Base-by-base conservation (phyloP, 1,139 yeast species). In the Yamadazyma dushanensis region DNA sequence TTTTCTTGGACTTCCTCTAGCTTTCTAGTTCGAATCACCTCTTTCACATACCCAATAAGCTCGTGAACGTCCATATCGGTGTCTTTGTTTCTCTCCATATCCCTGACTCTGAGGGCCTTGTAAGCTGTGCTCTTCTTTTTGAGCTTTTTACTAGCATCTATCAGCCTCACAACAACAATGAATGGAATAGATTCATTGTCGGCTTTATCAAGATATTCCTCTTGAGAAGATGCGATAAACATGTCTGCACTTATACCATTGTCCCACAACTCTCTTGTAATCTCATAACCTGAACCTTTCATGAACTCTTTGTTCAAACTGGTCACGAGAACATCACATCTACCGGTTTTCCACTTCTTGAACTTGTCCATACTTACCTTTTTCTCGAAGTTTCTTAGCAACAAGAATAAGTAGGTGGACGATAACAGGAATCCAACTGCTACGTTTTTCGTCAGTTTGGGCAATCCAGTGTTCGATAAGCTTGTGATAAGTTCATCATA, bases 371-470 rank as follows among this genome's bases (percentile, higher is more conserved):
- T 62, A 16, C 39, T 54, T 35, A 49, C 46, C 26, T 62, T 45
- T 14, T 49, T 46, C n/a, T 54, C 46, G 19, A 59, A 41, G 33
- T 62, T 64, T 49, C 65, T 69, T 58, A 66, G 59, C 42, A 73
- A 55, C 45, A 72, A 54, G 40, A 74, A 73, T 41, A 76, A 39
- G 29, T 61, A 61, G 0, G 70, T 63, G 2, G 70, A 53, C 0
- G 72, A 58, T 38, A 92, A 59, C 43, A 87, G 82, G 51, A 92
- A 84, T 0, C 97, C 97, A 22, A 89, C 97, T 0, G 88, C 95
- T 47, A 76, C 76, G 0, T 67, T 66, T 3, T 65, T 61, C 5
- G 47, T 51, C 5, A 50, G 39, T 25, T 57, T 58, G 2, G 38
- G 15, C 3, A 43, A 10, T 3, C 44, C 45, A 11, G 38, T 44